Evolutionary conservation across 2,329 filamentous ascomycete genomes (phyloP).

Genomic region (Fusarium equiseti): DNA sequence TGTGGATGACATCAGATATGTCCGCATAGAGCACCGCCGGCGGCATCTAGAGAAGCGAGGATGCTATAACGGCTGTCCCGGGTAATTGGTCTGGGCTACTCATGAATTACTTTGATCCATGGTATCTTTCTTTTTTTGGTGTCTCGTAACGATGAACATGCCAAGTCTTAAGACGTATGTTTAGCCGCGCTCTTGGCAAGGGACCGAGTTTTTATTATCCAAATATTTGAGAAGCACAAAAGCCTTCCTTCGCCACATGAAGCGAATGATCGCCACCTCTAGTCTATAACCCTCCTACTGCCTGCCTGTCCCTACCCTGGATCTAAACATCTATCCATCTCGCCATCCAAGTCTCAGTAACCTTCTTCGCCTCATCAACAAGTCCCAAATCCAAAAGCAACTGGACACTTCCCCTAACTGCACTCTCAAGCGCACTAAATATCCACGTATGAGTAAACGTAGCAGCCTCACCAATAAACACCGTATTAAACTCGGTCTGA

Average conservation of each 20-base stretch:
- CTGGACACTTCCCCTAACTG: conserved; percentile 67
- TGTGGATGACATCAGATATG: neutral
- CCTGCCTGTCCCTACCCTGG: neutral
- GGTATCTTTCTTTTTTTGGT: neutral
- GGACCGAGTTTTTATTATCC: neutral
- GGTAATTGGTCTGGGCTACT: neutral
- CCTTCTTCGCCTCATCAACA: conserved; percentile 70
- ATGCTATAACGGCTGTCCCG: neutral
- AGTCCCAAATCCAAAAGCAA: conserved; percentile 66
- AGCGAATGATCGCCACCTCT: neutral
- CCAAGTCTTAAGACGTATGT: neutral
- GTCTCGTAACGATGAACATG: neutral
- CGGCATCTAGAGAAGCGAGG: neutral
- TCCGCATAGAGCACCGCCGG: neutral
- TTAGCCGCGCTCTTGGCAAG: neutral
- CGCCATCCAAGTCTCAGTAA: conserved; percentile 70
- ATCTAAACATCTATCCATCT: conserved; percentile 58
- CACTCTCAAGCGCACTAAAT: conserved; percentile 64
- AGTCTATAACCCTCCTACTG: neutral
- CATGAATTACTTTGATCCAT: neutral
- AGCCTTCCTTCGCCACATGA: neutral
- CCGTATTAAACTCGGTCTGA: conserved; percentile 64
- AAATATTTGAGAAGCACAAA: neutral
- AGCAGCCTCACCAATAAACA: conserved; percentile 52
- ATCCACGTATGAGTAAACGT: conserved; percentile 71